Percentiles rank a stretch among this genome's conserved stretches.
Conservation (phyloP, 1,139 yeast species). For the Taiozyma onychis region DNA sequence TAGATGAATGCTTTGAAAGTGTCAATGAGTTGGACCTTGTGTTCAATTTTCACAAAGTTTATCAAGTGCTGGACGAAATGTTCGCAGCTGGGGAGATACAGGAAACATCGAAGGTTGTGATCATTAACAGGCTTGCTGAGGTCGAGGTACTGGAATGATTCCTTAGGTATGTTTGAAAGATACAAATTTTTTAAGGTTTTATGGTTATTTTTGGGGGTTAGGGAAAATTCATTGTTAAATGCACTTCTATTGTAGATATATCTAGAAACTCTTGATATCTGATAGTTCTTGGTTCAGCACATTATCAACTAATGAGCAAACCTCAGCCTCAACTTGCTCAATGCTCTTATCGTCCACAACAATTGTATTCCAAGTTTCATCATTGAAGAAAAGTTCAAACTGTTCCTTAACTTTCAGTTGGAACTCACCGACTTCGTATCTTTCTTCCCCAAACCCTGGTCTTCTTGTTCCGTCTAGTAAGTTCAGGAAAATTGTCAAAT, state of each 20-base stretch:
- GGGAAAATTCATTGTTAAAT: neutral
- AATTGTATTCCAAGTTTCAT: constrained; percentile 23
- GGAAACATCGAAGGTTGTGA: constrained; percentile 57
- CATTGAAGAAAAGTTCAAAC: constrained; percentile 45
- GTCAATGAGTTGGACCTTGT: constrained; percentile 95
- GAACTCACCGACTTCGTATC: constrained; percentile 74
- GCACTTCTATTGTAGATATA: neutral
- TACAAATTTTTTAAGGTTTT: neutral
- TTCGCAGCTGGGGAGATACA: constrained; percentile 76
- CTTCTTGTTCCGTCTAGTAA: constrained; percentile 48
- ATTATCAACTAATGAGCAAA: constrained; percentile 21
- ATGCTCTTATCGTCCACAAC: constrained; percentile 58
- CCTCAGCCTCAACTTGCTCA: constrained; percentile 41
- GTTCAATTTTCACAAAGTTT: constrained; percentile 71
- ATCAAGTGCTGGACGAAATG: constrained; percentile 67
- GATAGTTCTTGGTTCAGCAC: constrained; percentile 7
- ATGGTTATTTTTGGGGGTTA: neutral
- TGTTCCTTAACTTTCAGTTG: constrained; percentile 61
- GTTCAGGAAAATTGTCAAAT: constrained; percentile 71
- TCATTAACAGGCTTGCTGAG: constrained; percentile 45
- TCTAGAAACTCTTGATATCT: constrained; percentile 9
- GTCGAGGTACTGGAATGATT: constrained; percentile 19
- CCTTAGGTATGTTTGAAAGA: neutral
- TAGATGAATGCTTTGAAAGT: constrained; percentile 78
- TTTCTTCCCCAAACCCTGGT: constrained; percentile 86